Evolutionary conservation across 2,329 filamentous ascomycete genomes (phyloP).

Genomic region (Pseudogymnoascus sp.): DNA sequence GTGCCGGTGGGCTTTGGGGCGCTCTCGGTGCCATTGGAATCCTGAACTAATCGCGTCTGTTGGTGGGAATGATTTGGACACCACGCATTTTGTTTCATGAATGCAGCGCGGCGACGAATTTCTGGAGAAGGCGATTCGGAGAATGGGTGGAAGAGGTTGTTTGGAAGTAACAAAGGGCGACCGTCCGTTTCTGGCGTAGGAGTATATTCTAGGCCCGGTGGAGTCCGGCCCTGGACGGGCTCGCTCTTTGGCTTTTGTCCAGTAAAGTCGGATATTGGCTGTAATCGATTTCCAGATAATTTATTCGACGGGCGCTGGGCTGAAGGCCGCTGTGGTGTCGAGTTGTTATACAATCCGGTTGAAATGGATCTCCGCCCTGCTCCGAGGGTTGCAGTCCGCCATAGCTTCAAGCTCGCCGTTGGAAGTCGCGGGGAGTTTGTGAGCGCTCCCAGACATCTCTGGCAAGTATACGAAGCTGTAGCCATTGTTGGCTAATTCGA

Average conservation of each 20-base stretch:
- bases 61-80: conserved; percentile 87
- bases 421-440: conserved; percentile 16
- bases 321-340: conserved; percentile 11
- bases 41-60: conserved; percentile 59
- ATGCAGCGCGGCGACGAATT: conserved; percentile 79
- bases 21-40: conserved; percentile 55
- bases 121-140: conserved; percentile 80
- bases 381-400: conserved; percentile 12
- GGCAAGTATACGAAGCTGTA: conserved; percentile 25
- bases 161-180: conserved; percentile 35
- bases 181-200: conserved; percentile 18
- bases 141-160: conserved; percentile 91
- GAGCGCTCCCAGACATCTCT: conserved; percentile 25
- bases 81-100: conserved; percentile 86
- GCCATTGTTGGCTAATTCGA: conserved; percentile 9
- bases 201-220: conserved; percentile 19
- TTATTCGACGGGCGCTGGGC: conserved; percentile 14
- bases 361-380: conserved; percentile 20
- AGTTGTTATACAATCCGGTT: conserved; percentile 15
- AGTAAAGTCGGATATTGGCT: conserved; percentile 18
- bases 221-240: conserved; percentile 19
- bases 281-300: conserved; percentile 17
- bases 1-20: conserved; percentile 46
- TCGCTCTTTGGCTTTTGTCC: conserved; percentile 23
- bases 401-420: conserved; percentile 12